Evolutionary conservation across 2,329 filamentous ascomycete species (phyloP), one percentile per base, ranked within the genome.

Genomic region (Canariomyces notabilis): DNA sequence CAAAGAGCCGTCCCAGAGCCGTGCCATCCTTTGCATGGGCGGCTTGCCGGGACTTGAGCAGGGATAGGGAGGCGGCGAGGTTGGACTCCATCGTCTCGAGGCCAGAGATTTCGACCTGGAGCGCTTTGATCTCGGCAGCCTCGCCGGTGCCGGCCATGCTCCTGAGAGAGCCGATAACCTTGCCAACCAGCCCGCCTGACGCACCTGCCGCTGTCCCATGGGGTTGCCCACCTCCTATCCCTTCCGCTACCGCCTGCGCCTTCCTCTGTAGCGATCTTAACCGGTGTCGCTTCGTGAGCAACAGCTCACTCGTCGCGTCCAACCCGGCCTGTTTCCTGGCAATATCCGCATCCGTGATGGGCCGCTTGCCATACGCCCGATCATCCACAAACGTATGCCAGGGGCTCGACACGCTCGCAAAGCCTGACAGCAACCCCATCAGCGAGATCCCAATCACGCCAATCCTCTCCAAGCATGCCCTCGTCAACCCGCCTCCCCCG

Each of bases 361-460:
- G 78, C 22, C 77, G 74, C 41, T 69, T 70, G 38, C 63, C 64
- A 23, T 68, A 64, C 8, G 67, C 61, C 37, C 79, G 70, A 32
- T 76, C 78, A 22, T 82, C 80, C 19, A 81, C 77, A 65, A 94
- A 88, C 1, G 80, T 87, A 60, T 94, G 85, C 87, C 89, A 95
- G 1, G 89, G 81, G 1, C 86, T 85, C 19, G 86, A 90, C 26
- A 94, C 85, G n/a, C 87, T 87, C 5, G 89, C 89, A 59, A 94
- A 95, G 0, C 89, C 89, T 6, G 88, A 88, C n/a, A 95, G 71
- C 12, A 90, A 75, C 14, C 88, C 89, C 87, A 95, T 94, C 43
- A 93, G 68, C 38, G 85, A 83, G 46, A 93, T 89, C 3, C 89
- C 89, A 52, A 94, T 88, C 33, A 95, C 83, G 11, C 88, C 89